phyloP scores from a whole-genome alignment of 192 early-diverging fungal species.

The Globomyces pollinis-pini region DNA sequence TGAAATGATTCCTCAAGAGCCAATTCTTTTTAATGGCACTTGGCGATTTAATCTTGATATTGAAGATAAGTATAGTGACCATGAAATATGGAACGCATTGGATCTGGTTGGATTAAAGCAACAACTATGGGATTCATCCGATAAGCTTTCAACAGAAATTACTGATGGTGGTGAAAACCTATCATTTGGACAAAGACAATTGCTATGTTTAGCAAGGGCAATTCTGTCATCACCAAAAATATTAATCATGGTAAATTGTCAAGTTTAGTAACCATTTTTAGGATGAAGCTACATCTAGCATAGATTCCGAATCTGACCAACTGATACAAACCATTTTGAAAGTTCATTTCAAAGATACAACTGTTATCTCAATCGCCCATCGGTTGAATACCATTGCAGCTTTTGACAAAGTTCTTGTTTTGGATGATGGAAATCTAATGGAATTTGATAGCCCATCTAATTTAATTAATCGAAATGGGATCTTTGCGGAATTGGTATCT shows the following conservation, averaged over 20 bases:
- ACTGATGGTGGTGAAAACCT: conserved; percentile 20
- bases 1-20: conserved; percentile 50
- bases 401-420: conserved; percentile 5
- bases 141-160: conserved; percentile 35
- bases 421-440: not conserved
- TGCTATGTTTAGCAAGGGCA: conserved; percentile 29
- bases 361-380: conserved; percentile 66
- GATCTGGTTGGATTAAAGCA: conserved; percentile 49
- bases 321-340: conserved; percentile 64
- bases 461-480: too few relatives aligned
- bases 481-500: not conserved
- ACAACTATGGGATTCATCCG: conserved; percentile 45
- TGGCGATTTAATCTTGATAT: not conserved
- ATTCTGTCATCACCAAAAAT: conserved; percentile 40
- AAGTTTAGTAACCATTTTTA: too few relatives aligned
- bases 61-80: not conserved
- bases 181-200: conserved; percentile 25
- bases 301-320: conserved; percentile 73
- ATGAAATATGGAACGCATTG: not conserved
- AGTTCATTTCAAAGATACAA: conserved; percentile 46
- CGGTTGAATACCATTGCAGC: conserved; percentile 9
- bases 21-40: conserved; percentile 15
- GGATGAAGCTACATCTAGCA: conserved; percentile 43
- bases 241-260: too few relatives aligned
- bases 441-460: conserved; percentile 1